Percentiles rank a stretch among this genome's conserved stretches.
Conservation (phyloP, 2,329 filamentous ascomycete genomes). For the Fusarium armeniacum region DNA sequence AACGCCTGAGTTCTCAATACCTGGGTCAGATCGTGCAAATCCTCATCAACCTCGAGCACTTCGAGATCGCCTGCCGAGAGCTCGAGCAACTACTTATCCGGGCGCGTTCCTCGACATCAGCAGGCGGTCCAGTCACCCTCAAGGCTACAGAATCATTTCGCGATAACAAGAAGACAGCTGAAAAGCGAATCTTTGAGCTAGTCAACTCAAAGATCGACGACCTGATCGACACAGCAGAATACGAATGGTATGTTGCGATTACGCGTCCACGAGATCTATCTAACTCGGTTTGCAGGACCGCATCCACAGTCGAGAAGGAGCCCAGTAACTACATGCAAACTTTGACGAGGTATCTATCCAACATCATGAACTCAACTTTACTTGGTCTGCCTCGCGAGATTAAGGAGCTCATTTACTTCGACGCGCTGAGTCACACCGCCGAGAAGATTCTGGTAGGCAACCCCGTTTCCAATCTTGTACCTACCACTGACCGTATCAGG, state of each 20-base stretch:
- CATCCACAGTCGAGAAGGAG: constrained; percentile 72
- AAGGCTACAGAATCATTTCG: constrained; percentile 88
- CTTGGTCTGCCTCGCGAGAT: constrained; percentile 94
- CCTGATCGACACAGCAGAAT: constrained; percentile 95
- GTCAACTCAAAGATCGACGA: constrained; percentile 99
- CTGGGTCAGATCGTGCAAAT: constrained; percentile 98
- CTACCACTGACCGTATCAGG: constrained; percentile 59
- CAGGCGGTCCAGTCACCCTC: constrained; percentile 83
- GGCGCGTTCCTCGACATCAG: constrained; percentile 84
- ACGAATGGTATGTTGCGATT: constrained; percentile 78
- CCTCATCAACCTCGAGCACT: constrained; percentile 96
- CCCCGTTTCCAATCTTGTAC: not conserved
- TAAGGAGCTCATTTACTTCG: constrained; percentile 98
- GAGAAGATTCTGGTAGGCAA: constrained; percentile 80
- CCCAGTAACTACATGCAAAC: constrained; percentile 97
- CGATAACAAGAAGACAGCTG: constrained; percentile 92
- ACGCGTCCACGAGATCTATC: constrained; percentile 6
- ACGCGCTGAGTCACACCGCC: constrained; percentile 91
- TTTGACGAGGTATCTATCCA: constrained; percentile 89
- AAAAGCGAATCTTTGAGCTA: constrained; percentile 97
- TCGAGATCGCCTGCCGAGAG: constrained; percentile 92
- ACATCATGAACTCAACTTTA: constrained; percentile 96
- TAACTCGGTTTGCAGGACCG: constrained; percentile 58
- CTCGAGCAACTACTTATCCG: constrained; percentile 88
- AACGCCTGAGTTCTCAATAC: constrained; percentile 91